Conservation (phyloP, 345 rosid genomes). For the Erodium maritimum region DNA sequence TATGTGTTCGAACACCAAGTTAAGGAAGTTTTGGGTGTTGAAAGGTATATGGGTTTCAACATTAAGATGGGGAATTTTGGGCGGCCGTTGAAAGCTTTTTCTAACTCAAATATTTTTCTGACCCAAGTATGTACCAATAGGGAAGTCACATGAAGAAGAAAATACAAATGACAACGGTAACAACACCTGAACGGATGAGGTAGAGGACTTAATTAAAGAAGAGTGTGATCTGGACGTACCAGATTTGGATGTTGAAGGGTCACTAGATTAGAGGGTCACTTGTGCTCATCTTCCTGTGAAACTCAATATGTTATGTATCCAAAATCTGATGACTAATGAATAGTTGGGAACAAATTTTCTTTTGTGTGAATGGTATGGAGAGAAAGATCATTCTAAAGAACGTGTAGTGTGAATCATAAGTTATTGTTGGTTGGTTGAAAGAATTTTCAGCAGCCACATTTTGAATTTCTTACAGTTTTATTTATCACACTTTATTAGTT, state of each 20-base stretch:
- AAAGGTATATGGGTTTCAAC: too few species aligned
- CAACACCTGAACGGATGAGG: conserved; percentile 10
- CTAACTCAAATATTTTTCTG: too few species aligned
- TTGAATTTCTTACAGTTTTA: not conserved
- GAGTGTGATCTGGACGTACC: conserved; percentile 32
- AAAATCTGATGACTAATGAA: too few species aligned
- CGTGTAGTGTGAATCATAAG: not conserved
- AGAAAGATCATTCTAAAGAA: not conserved
- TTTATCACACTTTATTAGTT: not conserved
- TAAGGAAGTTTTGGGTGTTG: conserved; percentile 4
- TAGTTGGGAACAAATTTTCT: too few species aligned
- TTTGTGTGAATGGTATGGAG: too few species aligned
- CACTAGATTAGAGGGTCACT: too few species aligned
- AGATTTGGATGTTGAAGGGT: conserved; percentile 45
- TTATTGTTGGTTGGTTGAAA: not conserved
- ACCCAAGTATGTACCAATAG: conserved; percentile 12
- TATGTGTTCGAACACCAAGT: conserved; percentile 10
- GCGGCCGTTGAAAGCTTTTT: too few species aligned
- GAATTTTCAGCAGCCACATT: not conserved
- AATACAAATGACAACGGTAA: conserved; percentile 1
- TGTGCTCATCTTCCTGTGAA: not conserved
- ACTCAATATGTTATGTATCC: not conserved
- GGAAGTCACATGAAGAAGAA: conserved; percentile 10
- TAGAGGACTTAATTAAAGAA: conserved; percentile 23
- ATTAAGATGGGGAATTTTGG: too few species aligned